These are phyloP conservation scores for Paramecium octaurelia DNA, from an alignment of 73 alveolate genomes.

Conservation along the genomic window DNA sequence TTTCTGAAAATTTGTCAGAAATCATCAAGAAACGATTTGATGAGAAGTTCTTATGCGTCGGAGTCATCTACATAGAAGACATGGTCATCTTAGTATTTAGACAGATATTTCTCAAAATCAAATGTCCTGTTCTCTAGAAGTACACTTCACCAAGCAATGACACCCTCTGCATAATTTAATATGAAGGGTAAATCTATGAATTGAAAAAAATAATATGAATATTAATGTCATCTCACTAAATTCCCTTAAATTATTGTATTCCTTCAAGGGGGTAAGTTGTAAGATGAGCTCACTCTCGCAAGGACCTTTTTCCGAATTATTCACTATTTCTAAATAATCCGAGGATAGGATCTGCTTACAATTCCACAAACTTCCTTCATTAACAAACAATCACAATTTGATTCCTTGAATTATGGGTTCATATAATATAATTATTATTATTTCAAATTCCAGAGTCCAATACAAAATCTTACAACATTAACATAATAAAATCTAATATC, in stretches of 20 bases:
- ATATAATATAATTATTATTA: background rate
- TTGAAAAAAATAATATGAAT: background rate
- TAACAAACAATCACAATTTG: background rate
- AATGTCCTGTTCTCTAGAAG: constrained; percentile 11
- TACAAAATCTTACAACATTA: background rate
- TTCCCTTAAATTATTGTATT: background rate
- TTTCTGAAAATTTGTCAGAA: background rate
- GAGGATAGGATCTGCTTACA: constrained; percentile 30
- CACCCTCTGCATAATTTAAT: background rate
- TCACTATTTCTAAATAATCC: constrained; percentile 18
- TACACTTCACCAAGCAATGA: background rate
- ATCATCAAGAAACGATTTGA: background rate
- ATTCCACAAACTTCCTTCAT: background rate
- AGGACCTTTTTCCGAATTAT: constrained; percentile 38
- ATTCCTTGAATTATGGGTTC: background rate
- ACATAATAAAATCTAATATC: background rate
- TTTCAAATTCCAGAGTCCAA: background rate
- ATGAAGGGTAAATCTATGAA: background rate
- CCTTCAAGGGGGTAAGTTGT: constrained; percentile 13
- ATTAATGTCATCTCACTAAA: constrained; percentile 8
- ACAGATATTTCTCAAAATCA: background rate
- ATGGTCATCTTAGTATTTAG: background rate
- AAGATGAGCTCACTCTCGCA: constrained; percentile 5
- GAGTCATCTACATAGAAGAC: background rate
- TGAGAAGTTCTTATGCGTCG: background rate